Base-by-base conservation (phyloP, 345 rosid species). In the Erodium maritimum region DNA sequence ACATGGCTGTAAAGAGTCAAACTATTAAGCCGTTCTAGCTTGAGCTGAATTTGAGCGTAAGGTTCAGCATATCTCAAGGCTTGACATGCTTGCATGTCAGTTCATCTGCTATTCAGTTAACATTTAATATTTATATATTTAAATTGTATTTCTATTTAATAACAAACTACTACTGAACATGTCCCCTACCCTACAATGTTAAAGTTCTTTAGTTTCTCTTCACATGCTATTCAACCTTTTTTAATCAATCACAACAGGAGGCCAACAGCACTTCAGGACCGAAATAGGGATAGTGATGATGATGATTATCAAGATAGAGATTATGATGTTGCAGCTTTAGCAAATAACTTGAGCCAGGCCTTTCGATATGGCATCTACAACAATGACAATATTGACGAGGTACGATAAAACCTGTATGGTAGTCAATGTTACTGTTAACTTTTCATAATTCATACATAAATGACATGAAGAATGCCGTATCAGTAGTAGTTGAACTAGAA, bases 281-380 rank as follows among this genome's bases (percentile, higher is more conserved):
- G 82, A 52, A 72, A 67, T 50, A 84, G 91, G 76, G 96, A 91
- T 71, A 87, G 96, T 52, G 95, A 85, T 74, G 97, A 87, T 62
- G 97, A 85, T 72, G 96, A 85, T 77, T 85, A 85, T 67, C 97
- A 83, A 59, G 93, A 91, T 68, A 84, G 97, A 75, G 97, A 91
- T 69, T 91, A 83, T 71, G 96, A 91, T 75, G 96, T 85, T 73
- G 91, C 96, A 51, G 94, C 87, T 65, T 74, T 91, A 54, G 96
- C 96, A 71, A 91, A 82, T 72, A 87, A 91, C 68, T 75, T 91
- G 63, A 91, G 88, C 66, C 91, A 87, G 80, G 97, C 96, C 57
- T 91, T 87, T 68, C 81, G 82, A 71, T 91, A 82, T 78, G 96
- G 90, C 59, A 85, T 85, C 60, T 91, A 91, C 77, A 75, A 65